Conservation (phyloP, 108 stramenopile species). For the Cyclotella cryptica region DNA sequence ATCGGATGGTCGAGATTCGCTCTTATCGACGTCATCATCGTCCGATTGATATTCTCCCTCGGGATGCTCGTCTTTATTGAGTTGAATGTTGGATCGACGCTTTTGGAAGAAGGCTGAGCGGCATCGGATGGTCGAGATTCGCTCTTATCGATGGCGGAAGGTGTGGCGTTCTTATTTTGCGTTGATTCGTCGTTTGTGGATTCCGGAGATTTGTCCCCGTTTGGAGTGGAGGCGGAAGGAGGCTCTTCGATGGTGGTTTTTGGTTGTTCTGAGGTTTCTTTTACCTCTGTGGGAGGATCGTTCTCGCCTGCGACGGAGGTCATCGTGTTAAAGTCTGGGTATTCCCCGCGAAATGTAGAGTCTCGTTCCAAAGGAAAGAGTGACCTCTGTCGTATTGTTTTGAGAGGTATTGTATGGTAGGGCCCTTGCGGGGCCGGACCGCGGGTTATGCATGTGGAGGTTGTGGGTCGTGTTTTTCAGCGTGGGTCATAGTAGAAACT, state of each 20-base stretch:
- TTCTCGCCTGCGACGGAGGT: background rate
- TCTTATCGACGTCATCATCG: constrained; percentile 37
- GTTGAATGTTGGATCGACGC: constrained; percentile 42
- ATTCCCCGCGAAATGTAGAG: no score
- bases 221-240: no score
- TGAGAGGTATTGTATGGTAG: no score
- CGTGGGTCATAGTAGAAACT: no score
- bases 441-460: no score
- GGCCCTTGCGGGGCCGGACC: no score
- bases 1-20: constrained; percentile 14
- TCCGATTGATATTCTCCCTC: constrained; percentile 2
- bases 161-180: background rate
- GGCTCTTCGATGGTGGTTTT: no score
- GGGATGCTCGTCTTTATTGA: constrained; percentile 39
- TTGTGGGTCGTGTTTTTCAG: no score
- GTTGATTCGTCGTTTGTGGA: background rate
- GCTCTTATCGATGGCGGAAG: background rate
- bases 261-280: background rate
- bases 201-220: background rate
- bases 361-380: no score
- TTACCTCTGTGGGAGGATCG: background rate
- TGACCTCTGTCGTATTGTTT: no score
- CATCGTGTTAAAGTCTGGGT: background rate
- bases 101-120: constrained; percentile 30
- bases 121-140: constrained; percentile 1